Evolutionary conservation across 306 rosid genomes (phyloP).

Genomic region (Pachyrhizus erosus): DNA sequence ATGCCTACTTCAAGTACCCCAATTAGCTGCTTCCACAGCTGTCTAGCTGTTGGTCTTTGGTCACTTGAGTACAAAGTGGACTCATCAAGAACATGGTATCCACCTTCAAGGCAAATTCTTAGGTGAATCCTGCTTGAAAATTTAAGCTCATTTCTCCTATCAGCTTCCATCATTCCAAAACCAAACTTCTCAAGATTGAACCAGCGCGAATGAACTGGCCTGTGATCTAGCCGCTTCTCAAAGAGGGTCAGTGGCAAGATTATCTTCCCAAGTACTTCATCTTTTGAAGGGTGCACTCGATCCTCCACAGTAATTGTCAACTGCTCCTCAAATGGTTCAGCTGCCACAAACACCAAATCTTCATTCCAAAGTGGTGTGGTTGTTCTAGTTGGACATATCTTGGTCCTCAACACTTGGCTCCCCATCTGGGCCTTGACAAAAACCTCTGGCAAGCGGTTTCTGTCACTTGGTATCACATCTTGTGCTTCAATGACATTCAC

Average conservation of each 20-base stretch:
- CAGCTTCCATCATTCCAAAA: slow-evolving; percentile 81
- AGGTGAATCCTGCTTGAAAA: slow-evolving; percentile 87
- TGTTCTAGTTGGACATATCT: slow-evolving; percentile 64
- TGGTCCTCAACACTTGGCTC: slow-evolving; percentile 76
- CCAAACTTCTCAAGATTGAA: slow-evolving; percentile 88
- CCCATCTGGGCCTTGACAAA: slow-evolving; percentile 90
- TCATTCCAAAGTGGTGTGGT: slow-evolving; percentile 86
- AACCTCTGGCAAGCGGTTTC: slow-evolving; percentile 75
- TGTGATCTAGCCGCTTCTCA: slow-evolving; percentile 82
- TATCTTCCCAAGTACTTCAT: slow-evolving; percentile 82
- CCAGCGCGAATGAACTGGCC: slow-evolving; percentile 90
- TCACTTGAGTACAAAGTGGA: slow-evolving; percentile 89
- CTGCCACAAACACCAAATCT: slow-evolving; percentile 88
- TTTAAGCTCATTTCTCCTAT: slow-evolving; percentile 85
- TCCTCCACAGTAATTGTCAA: slow-evolving; percentile 75
- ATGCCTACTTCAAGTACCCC: slow-evolving; percentile 93
- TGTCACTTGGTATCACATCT: slow-evolving; percentile 75
- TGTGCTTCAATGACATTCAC: slow-evolving; percentile 90
- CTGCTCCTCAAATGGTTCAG: slow-evolving; percentile 96
- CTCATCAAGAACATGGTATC: slow-evolving; percentile 95
- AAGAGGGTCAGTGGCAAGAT: slow-evolving; percentile 68
- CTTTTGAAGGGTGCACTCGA: slow-evolving; percentile 71
- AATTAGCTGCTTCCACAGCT: slow-evolving; percentile 88
- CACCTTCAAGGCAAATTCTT: slow-evolving; percentile 94
- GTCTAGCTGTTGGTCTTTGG: slow-evolving; percentile 90